Evolutionary conservation across 2,329 filamentous ascomycete species (phyloP).

Genomic region (Emmonsia crescens): DNA sequence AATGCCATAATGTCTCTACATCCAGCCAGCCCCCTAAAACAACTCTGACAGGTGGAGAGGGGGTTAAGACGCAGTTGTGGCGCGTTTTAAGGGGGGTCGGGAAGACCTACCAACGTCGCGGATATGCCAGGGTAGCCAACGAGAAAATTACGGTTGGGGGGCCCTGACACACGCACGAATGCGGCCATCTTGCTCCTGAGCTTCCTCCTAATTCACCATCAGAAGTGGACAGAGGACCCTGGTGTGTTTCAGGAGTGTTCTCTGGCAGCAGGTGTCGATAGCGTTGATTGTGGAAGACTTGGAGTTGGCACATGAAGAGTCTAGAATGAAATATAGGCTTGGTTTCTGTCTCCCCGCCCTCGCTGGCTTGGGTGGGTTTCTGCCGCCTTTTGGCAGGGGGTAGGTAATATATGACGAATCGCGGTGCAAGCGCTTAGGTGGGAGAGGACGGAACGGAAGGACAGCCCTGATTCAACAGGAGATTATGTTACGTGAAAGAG

Average conservation of each 20-base stretch:
- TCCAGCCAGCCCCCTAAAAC: not conserved
- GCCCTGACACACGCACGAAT: constrained; percentile 91
- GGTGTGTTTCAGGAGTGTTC: not conserved
- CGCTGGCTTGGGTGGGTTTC: not conserved
- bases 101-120: constrained; percentile 72
- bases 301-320: not conserved
- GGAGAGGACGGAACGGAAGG: not conserved
- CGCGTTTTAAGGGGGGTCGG: not conserved
- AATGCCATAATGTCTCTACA: not conserved
- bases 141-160: constrained; percentile 91
- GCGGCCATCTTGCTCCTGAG: constrained; percentile 48
- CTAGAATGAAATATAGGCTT: not conserved
- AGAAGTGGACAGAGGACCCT: constrained; percentile 1
- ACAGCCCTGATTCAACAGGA: not conserved
- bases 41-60: not conserved
- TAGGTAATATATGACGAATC: not conserved
- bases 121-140: constrained; percentile 97
- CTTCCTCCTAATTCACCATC: constrained; percentile 12
- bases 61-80: not conserved
- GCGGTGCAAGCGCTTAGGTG: not conserved
- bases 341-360: not conserved
- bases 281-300: not conserved
- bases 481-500: not conserved
- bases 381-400: not conserved
- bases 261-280: not conserved